Conservation (phyloP, 2,329 filamentous ascomycete genomes). For the Pezizomycotina sp. region DNA sequence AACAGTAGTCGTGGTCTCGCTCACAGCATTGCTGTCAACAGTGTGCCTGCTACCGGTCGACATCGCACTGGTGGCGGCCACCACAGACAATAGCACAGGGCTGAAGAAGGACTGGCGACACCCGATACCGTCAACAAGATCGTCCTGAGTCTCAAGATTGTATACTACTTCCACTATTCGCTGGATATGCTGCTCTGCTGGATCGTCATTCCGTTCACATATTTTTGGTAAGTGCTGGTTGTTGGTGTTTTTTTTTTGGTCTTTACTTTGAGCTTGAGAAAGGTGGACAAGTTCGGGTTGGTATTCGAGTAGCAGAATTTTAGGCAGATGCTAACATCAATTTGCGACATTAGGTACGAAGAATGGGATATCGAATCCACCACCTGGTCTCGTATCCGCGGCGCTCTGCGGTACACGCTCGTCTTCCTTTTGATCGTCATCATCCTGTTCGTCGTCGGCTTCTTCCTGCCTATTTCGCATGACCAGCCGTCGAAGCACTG, state of each 20-base stretch:
- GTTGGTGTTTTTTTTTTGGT: neutral
- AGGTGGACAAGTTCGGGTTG: neutral
- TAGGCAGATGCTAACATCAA: constrained; percentile 2
- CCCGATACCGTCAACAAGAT: constrained; percentile 64
- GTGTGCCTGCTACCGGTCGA: constrained; percentile 87
- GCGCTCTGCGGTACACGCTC: constrained; percentile 80
- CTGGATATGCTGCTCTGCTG: constrained; percentile 80
- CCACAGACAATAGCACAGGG: constrained; percentile 56
- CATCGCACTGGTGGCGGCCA: constrained; percentile 84
- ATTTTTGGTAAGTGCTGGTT: constrained; percentile 50
- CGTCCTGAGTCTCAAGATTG: constrained; percentile 60
- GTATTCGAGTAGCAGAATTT: too few species aligned
- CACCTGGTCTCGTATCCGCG: constrained; percentile 52
- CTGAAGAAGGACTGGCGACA: constrained; percentile 86
- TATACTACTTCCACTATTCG: constrained; percentile 88
- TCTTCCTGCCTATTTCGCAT: constrained; percentile 74
- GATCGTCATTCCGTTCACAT: constrained; percentile 80
- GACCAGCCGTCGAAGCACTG: constrained; percentile 48
- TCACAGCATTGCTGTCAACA: constrained; percentile 77
- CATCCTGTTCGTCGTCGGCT: constrained; percentile 75
- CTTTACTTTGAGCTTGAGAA: neutral
- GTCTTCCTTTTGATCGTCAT: constrained; percentile 66
- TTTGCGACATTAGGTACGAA: constrained; percentile 57
- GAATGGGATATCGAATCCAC: constrained; percentile 72
- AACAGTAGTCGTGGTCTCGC: constrained; percentile 67